Base-by-base conservation (phyloP, 1,284 basidiomycete genomes). In the Albatrellus sp. region DNA sequence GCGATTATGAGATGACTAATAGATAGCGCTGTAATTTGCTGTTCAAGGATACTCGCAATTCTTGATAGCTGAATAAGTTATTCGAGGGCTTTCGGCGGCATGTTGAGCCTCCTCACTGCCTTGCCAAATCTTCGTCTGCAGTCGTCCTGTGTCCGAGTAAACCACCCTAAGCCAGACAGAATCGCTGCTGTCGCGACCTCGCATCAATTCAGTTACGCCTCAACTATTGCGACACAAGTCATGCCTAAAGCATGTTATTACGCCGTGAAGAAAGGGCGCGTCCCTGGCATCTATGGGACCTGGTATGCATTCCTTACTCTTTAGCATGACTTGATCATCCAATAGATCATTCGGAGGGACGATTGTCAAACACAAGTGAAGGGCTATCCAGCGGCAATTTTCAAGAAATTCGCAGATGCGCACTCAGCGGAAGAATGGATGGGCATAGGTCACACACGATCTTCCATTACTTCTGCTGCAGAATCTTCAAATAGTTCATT, bases 351-450 rank as follows among this genome's bases (percentile, higher is more conserved):
- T 16, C 16, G 8, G 16, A 80, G 77, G 79, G 60, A 60, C 5
- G 77, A 83, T 10, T 80, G 78, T 53, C 62, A 77, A 50, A 57
- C 57, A 0, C 79, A 82, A 52, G 67, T 76, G 30, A 71, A 73
- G 37, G 75, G 75, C 13, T 84, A 72, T 55, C 28, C 62, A 0
- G 69, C 68, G 11, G 71, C 81, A 3, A 60, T 58, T n/a, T 80
- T 71, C 61, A 78, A 84, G 58, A 84, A 80, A 53, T 79, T 90
- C 53, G 37, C 48, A 6, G 72, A 62, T 6, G 52, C 58, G 11
- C 57, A 57, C 2, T 74, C 78, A 13, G 88, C 88, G 0, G 60
- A 69, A 38, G 53, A 45, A 3, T 64, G 56, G 50, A 38, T 60
- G 17, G 46, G 37, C 4, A 29, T 34, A 37, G 24, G 24, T 7